Evolutionary conservation across 2,329 filamentous ascomycete genomes (phyloP).

Genomic region (Claviceps purpurea): DNA sequence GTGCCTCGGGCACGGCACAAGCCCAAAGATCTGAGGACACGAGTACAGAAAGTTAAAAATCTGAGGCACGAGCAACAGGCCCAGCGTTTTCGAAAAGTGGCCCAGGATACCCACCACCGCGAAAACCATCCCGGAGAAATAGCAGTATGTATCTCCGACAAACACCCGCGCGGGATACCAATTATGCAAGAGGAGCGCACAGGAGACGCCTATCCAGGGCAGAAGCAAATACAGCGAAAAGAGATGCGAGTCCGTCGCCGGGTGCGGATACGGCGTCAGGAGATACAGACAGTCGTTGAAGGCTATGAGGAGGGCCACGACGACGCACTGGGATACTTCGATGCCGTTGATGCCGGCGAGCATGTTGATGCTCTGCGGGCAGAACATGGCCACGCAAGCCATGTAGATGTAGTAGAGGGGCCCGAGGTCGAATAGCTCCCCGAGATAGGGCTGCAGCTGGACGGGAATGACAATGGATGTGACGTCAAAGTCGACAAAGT

Average conservation of each 20-base stretch:
- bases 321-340: constrained; percentile 86
- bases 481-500: constrained; percentile 97
- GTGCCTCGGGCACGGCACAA: constrained; percentile 88
- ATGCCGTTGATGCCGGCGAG: constrained; percentile 98
- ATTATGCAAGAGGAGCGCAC: constrained; percentile 79
- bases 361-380: constrained; percentile 98
- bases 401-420: constrained; percentile 91
- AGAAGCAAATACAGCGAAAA: constrained; percentile 92
- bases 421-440: constrained; percentile 71
- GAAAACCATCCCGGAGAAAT: constrained; percentile 98
- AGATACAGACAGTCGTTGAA: constrained; percentile 86
- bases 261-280: constrained; percentile 71
- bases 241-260: constrained; percentile 86
- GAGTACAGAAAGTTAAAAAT: constrained; percentile 97
- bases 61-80: constrained; percentile 83
- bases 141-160: constrained; percentile 97
- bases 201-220: constrained; percentile 84
- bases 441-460: constrained; percentile 71
- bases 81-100: constrained; percentile 93
- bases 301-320: constrained; percentile 71
- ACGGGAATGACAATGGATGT: constrained; percentile 88
- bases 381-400: constrained; percentile 92
- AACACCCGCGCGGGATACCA: constrained; percentile 94
- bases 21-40: constrained; percentile 73
- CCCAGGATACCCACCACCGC: constrained; percentile 92